Evolutionary conservation across 2,329 filamentous ascomycete genomes (phyloP).

Genomic region (Microdochium nivale): DNA sequence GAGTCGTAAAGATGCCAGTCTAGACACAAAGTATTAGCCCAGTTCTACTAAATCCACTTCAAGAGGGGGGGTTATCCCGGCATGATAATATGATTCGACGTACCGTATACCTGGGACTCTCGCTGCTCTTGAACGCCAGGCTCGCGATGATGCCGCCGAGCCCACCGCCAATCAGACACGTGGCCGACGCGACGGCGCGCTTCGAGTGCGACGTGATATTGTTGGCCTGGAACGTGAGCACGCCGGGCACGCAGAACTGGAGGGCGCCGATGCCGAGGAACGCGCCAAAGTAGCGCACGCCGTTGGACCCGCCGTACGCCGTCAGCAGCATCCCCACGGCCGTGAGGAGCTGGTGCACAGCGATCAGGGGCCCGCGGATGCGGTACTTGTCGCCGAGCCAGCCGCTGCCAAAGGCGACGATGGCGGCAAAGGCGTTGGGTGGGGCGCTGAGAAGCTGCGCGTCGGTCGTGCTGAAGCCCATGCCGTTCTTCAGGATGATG

Average conservation of each 20-base stretch:
- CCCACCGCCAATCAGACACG: slow-evolving; percentile 17
- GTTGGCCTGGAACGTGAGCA: slow-evolving; percentile 21
- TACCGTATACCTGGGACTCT: slow-evolving; percentile 11
- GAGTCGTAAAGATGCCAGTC: slow-evolving; percentile 6
- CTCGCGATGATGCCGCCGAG: slow-evolving; percentile 14
- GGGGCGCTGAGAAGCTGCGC: slow-evolving; percentile 15
- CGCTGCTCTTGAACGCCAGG: slow-evolving; percentile 10
- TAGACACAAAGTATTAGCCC: not conserved
- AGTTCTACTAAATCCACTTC: not conserved
- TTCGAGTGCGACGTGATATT: slow-evolving; percentile 20
- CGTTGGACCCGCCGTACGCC: slow-evolving; percentile 20
- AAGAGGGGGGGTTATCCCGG: too few relatives aligned
- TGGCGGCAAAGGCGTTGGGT: not conserved
- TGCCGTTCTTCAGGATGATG: slow-evolving; percentile 23
- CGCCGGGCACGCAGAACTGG: slow-evolving; percentile 18
- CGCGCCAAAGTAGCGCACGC: slow-evolving; percentile 7
- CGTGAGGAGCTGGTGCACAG: not conserved
- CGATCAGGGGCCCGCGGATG: not conserved
- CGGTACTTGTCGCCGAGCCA: not conserved
- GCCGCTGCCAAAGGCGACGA: not conserved
- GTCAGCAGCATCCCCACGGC: not conserved
- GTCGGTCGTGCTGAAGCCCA: slow-evolving; percentile 23
- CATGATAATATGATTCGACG: too few relatives aligned
- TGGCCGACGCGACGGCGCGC: slow-evolving; percentile 17
- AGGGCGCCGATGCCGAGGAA: slow-evolving; percentile 16